Evolutionary conservation across 2,329 filamentous ascomycete genomes (phyloP), one percentile per base, ranked within the genome.

Genomic region (Talaromyces verruculosus): DNA sequence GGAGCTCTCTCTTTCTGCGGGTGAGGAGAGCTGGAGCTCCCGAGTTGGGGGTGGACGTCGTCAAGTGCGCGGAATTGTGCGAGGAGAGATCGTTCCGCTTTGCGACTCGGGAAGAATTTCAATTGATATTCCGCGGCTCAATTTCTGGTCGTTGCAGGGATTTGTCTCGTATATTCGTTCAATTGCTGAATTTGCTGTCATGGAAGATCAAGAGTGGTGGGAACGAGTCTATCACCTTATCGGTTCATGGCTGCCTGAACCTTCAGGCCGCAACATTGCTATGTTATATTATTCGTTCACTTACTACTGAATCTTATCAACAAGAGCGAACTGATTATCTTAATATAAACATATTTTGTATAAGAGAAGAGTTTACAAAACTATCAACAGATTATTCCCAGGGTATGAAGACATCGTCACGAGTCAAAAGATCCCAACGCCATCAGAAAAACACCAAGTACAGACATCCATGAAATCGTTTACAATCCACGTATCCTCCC

Each of bases 381-480:
- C 33, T 17, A 57, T 37, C 30, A 64, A 64, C 22, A 58, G 19
- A 47, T 25, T 45, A n/a, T 45, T 43, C 62, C 62, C 43, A 64
- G 62, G 62, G 62, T 64, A 64, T 64, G 51, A 64, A 64, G 33
- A 39, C 33, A 39, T 57, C 19, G 53, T 22, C 53, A 57, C n/a
- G 33, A 37, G 33, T 37, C 53, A 8, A n/a, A 37, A 39, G 8
- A 22, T 17, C 53, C 33, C 15, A 57, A 37, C 53, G 53, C 53
- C 33, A 53, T 33, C 49, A 57, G 33, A 37, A 57, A 10, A 37
- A 19, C 33, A 37, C 19, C 53, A 55, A 57, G 19, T 22, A 15
- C 19, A 51, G 19, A 51, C 41, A 53, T 8, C 28, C 53, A 57
- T 57, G 15, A 22, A 57, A 22, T 35, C 17, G 5, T 37, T 19